Evolutionary conservation across 768 basidiomycete species (phyloP), one percentile per base, ranked within the genome.

Genomic region (Collybia mongolica): DNA sequence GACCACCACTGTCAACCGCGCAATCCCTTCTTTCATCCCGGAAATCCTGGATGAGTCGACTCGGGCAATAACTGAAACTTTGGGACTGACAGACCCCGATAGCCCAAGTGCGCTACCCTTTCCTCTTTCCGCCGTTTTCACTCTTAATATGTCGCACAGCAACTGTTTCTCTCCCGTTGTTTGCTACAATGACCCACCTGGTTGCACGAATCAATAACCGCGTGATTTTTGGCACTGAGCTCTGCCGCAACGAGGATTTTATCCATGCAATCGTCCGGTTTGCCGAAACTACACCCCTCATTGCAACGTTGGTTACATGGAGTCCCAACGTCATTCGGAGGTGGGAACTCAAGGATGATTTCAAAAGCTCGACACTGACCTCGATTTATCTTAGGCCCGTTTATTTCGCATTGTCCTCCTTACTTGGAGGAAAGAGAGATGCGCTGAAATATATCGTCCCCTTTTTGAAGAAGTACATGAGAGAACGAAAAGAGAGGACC

Each of bases 171-270:
- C 32, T 69, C 15, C 62, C 62, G 3, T 60, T 69, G 24, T 72
- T 72, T 46, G 57, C 67, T 44, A 68, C 67, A 14, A 71, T 72
- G 67, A 73, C 69, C 23, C 65, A 69, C 47, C 46, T 70, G 41
- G 65, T 72, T 51, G 70, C 67, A 7, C 56, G 70, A 45, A 66
- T 71, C 44, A 70, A 65, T 51, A 72, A 73, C 57, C 64, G 70
- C 42, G 70, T 67, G 12, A 64, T 72, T n/a, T 65, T 73, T 52
- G 69, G 70, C n/a, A 37, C 54, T 14, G 65, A 63, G 26, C 42
- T 70, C 18, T 70, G 70, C 55, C 70, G 69, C 48, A 66, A 72
- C 51, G 46, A 64, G n/a, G 51, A 52, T 22, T 73, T 70, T 47
- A 45, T 70, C 11, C 63, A 66, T 48, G 65, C 65, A 14, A 60